Base-by-base conservation (phyloP, 1,284 basidiomycete genomes). In the Marasmius oreades region DNA sequence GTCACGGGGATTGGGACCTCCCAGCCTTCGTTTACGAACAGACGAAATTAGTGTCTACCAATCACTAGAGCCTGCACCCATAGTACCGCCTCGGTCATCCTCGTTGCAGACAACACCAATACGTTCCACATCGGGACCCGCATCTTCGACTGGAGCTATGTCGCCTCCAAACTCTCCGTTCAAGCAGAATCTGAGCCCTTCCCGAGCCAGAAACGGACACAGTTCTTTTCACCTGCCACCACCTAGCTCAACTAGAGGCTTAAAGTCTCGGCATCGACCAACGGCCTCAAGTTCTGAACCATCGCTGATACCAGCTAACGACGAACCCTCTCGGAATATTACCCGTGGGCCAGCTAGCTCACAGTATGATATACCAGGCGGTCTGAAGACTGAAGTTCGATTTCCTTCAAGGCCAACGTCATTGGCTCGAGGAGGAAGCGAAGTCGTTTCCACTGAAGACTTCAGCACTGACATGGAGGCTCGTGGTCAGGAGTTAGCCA, bases 211-310 rank as follows among this genome's bases (percentile, higher is more conserved):
- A 64, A 73, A 66, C 66, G 74, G 67, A 64, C 51, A 67, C 62
- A 69, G 71, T 61, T 77, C 69, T 43, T 68, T 69, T 43, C 61
- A 53, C 55, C 64, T 48, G 52, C 63, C 52, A 42, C 61, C 57
- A 62, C 67, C 51, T 34, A 67, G 61, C 48, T 59, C 67, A n/a
- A 52, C 71, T 61, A 77, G 79, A 55, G 82, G 77, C 50, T 73
- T 88, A 47, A 79, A 81, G 11, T 79, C 82, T 24, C 77, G 85
- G 53, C 85, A 85, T 65, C 83, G 84, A 36, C 84, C 85, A 31
- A 81, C 79, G 6, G 87, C 88, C 44, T 90, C 87, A 52, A 86
- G 79, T 59, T 92, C 89, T 37, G 88, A 92, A 69, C 88, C 90
- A 5, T 90, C 88, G 6, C 75, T 91, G 43, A 67, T 90, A 54